Evolutionary conservation across 768 basidiomycete species (phyloP).

Genomic region (Floccularia luteovirens): DNA sequence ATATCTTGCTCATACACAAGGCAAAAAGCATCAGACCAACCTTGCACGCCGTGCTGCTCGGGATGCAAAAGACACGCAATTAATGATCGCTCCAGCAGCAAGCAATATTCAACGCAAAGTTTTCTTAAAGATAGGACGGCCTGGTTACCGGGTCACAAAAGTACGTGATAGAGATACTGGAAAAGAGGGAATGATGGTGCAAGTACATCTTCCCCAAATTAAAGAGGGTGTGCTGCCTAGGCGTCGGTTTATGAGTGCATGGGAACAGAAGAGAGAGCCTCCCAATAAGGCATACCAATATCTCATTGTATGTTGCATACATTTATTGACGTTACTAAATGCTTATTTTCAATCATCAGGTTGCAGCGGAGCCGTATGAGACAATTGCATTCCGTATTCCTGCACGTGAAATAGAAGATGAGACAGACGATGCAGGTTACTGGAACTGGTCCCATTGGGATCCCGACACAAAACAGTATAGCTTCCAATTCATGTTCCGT

Average conservation of each 20-base stretch:
- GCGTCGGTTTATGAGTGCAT: slow-evolving; percentile 92
- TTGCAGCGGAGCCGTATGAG: slow-evolving; percentile 99
- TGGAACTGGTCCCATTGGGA: slow-evolving; percentile 99
- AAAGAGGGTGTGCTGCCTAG: slow-evolving; percentile 79
- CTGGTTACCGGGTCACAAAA: slow-evolving; percentile 95
- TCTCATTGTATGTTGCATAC: slow-evolving; percentile 64
- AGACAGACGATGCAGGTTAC: slow-evolving; percentile 81
- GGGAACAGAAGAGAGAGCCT: slow-evolving; percentile 93
- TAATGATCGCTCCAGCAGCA: slow-evolving; percentile 83
- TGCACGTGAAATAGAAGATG: slow-evolving; percentile 94
- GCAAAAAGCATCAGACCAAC: slow-evolving; percentile 99
- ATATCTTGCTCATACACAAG: slow-evolving; percentile 97
- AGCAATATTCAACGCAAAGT: slow-evolving; percentile 82
- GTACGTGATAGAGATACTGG: slow-evolving; percentile 86
- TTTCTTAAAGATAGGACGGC: slow-evolving; percentile 95
- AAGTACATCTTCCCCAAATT: slow-evolving; percentile 93
- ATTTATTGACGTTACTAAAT: slow-evolving; percentile 7
- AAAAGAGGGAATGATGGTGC: slow-evolving; percentile 96
- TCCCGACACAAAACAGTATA: slow-evolving; percentile 97
- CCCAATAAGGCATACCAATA: slow-evolving; percentile 98
- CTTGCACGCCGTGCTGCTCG: slow-evolving; percentile 95
- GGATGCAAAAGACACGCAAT: slow-evolving; percentile 89
- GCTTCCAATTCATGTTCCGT: slow-evolving; percentile 96
- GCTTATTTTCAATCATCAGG: slow-evolving; percentile 42
- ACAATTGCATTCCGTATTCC: slow-evolving; percentile 99